Base-by-base conservation (phyloP, 805 yeast species). In the Yamadazyma philogaea region DNA sequence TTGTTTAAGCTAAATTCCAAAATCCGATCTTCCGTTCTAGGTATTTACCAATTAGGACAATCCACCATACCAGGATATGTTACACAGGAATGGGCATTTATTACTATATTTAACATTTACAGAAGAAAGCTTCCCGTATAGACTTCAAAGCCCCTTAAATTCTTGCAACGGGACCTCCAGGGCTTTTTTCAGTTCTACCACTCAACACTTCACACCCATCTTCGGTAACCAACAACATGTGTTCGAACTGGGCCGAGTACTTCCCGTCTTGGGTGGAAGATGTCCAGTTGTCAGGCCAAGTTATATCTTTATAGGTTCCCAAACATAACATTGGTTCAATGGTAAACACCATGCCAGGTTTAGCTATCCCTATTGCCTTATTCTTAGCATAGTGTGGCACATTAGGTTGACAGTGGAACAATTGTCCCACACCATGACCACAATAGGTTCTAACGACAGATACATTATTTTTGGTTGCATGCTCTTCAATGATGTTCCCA, bases 281-380 rank as follows among this genome's bases (percentile, higher is more conserved):
- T 4, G 99, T 93, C 99, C 99, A 93, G 63, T 87, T 85, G 63
- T 93, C 99, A 2, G 99, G 99, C 99, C 99, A 93, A 43, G 81
- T 72, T 45, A 77, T 65, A 63, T 90, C 98, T 57, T 78, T 78
- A 69, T 78, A 84, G 0, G 84, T 69, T 7, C 99, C 99, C 50
- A 81, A 70, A 59, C 87, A 85, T 52, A 93, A 78, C 99, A 93
- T 93, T 35, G 99, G 99, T 67, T 93, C 99, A 44, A 93, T 87
- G 17, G 99, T 93, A 72, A 93, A 93, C 11, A 87, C 88, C 84
- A 90, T 86, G 17, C 99, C 99, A 17, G 96, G 91, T 61, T 87
- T 87, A 70, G 93, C 90, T 34, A 87, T 81, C 45, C 99, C 99
- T 36, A 90, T 75, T 6, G 96, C 87, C 69, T 91, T 91, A 69